Base-by-base conservation (phyloP, 768 basidiomycete species). In the Dentipellis fragilis region DNA sequence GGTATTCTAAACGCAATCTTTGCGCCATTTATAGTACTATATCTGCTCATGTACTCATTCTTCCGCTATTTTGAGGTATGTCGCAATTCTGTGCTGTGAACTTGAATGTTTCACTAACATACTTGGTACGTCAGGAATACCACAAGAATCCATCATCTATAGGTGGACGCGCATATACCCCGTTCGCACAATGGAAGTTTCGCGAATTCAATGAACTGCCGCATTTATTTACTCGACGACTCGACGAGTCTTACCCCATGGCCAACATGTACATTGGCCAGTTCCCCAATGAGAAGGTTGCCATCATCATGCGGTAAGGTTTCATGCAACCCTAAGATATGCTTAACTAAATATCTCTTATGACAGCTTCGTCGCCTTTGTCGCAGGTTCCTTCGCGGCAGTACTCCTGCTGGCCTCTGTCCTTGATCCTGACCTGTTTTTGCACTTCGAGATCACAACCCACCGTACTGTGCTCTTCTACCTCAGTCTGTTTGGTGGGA, bases 1-100 rank as follows among this genome's bases (percentile, higher is more conserved):
- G 96, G 93, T 11, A 83, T 96, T 53, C 68, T 99, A 54, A 99
- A 99, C 62, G 93, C 91, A 2, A 81, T 93, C 10, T 95, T 98
- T 61, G 91, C 89, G 1, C 96, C 96, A 0, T 95, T 98, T 72
- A 98, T 99, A 64, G 89, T 98, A 35, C 73, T 94, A 16, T 99
- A 99, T 69, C 81, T 97, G 45, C 71, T 98, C 40, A 90, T 98
- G 84, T 99, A 96, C 68, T 98, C 93, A 0, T 99, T 99, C 78
- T 99, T 99, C 77, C 89, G 95, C 3, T 99, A 99, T 68, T 99
- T 99, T 59, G 96, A 99, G 78, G 96, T 93, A 49, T 52, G 83
- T 68, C 8, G 23, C 34, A 40, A 16, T 21, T 42, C n/a, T 17
- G 21, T 51, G 22, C 22, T 51, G 4, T 11, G 19, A 17, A 23